Base-by-base conservation (phyloP, 441 rosid genomes). In the Capsella rubella region DNA sequence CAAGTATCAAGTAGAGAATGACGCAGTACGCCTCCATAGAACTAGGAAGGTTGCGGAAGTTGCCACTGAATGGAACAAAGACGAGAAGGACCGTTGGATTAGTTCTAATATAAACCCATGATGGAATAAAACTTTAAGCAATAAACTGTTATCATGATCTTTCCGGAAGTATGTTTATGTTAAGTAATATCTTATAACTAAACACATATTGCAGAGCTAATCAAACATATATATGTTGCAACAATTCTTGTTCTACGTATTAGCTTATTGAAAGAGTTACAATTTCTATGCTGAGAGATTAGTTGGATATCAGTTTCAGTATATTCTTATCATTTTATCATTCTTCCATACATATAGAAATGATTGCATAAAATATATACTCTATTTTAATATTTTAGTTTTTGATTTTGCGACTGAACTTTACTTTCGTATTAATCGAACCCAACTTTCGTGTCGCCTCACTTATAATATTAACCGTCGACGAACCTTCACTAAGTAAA, bases 401-500 rank as follows among this genome's bases (percentile, higher is more conserved):
- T 59, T 50, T 37, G 12, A 28, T 55, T 69, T 69, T 47, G 59
- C 28, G 53, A 63, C 47, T 51, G 13, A 16, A 51, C 37, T 47
- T 46, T 11, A 71, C 25, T 37, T 56, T 70, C 0, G 39, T 5
- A 63, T 18, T 63, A 64, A 76, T 39, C 42, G 64, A 62, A n/a
- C 47, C 25, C 67, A 76, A 5, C 37, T 63, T 76, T 12, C 27
- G 46, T 47, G 79, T 47, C 55, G 64, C 16, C 15, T 69, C 47
- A 25, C 40, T 13, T 56, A 76, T 76, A 56, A 76, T 69, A 11
- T 21, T 2, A 31, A 54, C 46, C 8, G 75, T 47, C 10, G 79
- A 63, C 5, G 79, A 28, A 1, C 56, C 10, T 39, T 76, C 75
- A 76, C 75, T 64, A 18, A 69, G 75, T 2, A 69, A 59, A 63